Evolutionary conservation across 306 rosid genomes (phyloP).

Genomic region (Cicer pinnatifidum): DNA sequence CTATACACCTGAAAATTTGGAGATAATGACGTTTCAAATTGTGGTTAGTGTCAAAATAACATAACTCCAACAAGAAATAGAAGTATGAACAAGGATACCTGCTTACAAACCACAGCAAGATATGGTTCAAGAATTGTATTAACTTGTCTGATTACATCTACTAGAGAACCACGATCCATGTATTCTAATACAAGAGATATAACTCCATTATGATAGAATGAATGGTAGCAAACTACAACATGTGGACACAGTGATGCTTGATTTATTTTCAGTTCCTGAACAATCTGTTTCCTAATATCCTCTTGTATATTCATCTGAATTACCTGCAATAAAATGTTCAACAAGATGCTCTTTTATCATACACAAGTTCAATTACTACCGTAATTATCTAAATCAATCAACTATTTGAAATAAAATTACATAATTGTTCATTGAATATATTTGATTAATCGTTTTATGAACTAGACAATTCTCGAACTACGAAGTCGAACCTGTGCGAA

Average conservation of each 20-base stretch:
- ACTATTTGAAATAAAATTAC: no score
- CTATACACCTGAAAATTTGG: no score
- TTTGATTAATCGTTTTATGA: no score
- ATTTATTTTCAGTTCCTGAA: slow-evolving; percentile 96
- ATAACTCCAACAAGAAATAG: slow-evolving; percentile 27
- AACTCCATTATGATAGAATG: slow-evolving; percentile 92
- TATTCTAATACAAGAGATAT: slow-evolving; percentile 92
- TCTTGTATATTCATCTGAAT: slow-evolving; percentile 98
- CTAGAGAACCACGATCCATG: slow-evolving; percentile 98
- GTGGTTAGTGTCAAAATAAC: slow-evolving; percentile 15
- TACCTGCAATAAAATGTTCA: slow-evolving; percentile 59
- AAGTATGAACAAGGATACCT: slow-evolving; percentile 56
- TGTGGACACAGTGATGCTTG: slow-evolving; percentile 95
- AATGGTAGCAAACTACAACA: slow-evolving; percentile 91
- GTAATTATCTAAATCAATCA: no score
- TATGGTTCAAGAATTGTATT: slow-evolving; percentile 97
- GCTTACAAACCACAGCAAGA: slow-evolving; percentile 97
- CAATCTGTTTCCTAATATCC: slow-evolving; percentile 95
- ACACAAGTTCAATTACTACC: not conserved
- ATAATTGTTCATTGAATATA: no score
- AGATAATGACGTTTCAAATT: no score
- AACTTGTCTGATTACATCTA: slow-evolving; percentile 81
- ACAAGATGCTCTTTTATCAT: slow-evolving; percentile 20
- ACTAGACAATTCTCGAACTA: no score
- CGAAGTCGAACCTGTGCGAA: no score